These are phyloP conservation scores for Trebouxia sp. DNA, from an alignment of 139 green algal species.

Conservation along the genomic window DNA sequence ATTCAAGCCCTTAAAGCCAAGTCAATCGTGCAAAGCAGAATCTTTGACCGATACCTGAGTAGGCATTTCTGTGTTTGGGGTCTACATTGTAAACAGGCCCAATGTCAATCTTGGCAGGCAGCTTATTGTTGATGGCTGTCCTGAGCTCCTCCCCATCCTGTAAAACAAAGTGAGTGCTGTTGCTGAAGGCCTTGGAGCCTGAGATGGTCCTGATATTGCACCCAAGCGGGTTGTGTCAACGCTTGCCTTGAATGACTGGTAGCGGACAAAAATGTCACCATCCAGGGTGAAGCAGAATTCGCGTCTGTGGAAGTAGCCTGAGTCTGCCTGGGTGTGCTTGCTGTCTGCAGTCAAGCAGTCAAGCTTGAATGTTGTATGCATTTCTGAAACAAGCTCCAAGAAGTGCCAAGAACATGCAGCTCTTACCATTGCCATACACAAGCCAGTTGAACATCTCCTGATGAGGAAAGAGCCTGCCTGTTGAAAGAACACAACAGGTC, in stretches of 20 bases:
- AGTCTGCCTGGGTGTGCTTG: slow-evolving; percentile 77
- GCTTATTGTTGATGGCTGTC: slow-evolving; percentile 64
- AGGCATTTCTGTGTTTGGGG: slow-evolving; percentile 72
- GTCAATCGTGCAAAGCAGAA: background rate
- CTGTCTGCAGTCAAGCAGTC: slow-evolving; percentile 53
- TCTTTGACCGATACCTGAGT: slow-evolving; percentile 40
- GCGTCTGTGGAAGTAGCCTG: slow-evolving; percentile 71
- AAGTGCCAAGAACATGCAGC: background rate
- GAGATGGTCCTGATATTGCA: background rate
- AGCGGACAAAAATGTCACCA: slow-evolving; percentile 97
- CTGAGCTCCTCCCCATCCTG: slow-evolving; percentile 79
- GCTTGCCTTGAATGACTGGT: slow-evolving; percentile 94
- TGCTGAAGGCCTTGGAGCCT: background rate
- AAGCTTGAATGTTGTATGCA: background rate
- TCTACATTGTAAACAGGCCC: slow-evolving; percentile 95
- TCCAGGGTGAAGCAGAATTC: slow-evolving; percentile 99
- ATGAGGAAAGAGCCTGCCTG: slow-evolving; percentile 75
- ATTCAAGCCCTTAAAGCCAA: background rate
- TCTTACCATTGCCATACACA: slow-evolving; percentile 87
- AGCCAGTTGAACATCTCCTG: slow-evolving; percentile 90
- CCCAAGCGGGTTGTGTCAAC: background rate
- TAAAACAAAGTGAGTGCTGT: background rate
- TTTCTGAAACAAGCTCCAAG: background rate
- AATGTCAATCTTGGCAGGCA: slow-evolving; percentile 97
- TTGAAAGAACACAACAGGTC: background rate